Conservation (phyloP, 306 rosid genomes). For the Luffa aegyptiaca region DNA sequence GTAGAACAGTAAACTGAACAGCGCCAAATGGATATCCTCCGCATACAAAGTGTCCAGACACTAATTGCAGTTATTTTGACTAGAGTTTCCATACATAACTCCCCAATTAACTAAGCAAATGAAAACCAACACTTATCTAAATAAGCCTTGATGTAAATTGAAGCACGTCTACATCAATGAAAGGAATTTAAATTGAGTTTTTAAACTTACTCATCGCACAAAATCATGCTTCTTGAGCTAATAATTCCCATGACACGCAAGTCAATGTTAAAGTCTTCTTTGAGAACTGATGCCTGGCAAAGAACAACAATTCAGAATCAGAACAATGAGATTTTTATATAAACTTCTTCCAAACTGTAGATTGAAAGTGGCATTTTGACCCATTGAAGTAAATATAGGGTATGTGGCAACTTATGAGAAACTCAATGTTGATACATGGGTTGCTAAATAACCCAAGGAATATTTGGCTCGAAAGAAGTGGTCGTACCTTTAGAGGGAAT, state of each 20-base stretch:
- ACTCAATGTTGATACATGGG: no score
- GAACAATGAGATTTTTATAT: not conserved
- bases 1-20: not conserved
- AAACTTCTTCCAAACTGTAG: not conserved
- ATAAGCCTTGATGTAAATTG: not conserved
- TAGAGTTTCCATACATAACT: not conserved
- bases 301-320: slow-evolving; percentile 12
- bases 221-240: slow-evolving; percentile 70
- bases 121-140: not conserved
- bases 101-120: not conserved
- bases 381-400: not conserved
- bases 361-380: not conserved
- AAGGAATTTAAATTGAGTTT: slow-evolving; percentile 6
- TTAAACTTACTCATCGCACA: slow-evolving; percentile 71
- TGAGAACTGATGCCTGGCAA: slow-evolving; percentile 65
- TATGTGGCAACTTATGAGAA: not conserved
- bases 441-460: no score
- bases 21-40: not conserved
- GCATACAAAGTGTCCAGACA: not conserved
- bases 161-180: not conserved
- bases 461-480: no score
- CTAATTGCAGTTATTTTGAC: not conserved
- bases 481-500: no score
- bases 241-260: slow-evolving; percentile 91
- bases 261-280: slow-evolving; percentile 94